phyloP scores from a whole-genome alignment of 495 filamentous ascomycete genomes.

The Cercophora samala region DNA sequence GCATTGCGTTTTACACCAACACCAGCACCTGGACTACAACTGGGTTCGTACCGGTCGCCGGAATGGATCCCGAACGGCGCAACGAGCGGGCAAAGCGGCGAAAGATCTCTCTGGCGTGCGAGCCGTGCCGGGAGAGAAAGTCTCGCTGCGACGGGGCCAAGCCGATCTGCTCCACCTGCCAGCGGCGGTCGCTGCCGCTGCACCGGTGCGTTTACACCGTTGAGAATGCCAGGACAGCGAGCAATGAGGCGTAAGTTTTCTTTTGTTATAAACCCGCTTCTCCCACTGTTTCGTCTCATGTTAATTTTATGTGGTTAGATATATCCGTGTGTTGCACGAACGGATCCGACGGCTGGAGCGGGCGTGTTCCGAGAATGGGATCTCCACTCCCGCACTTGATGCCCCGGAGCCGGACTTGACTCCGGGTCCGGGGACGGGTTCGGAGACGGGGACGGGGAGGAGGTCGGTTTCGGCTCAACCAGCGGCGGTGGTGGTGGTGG shows the following conservation, averaged over 20 bases:
- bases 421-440: not conserved
- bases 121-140: constrained; percentile 44
- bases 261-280: not conserved
- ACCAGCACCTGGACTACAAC: not conserved
- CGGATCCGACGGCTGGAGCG: constrained; percentile 41
- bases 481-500: too few relatives aligned
- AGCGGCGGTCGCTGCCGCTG: constrained; percentile 34
- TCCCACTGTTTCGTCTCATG: not conserved
- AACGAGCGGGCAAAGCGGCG: constrained; percentile 8
- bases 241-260: constrained; percentile 31
- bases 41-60: too few relatives aligned
- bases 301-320: constrained; percentile 17
- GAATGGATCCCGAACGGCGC: constrained; percentile 2
- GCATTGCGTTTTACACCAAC: not conserved
- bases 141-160: constrained; percentile 44
- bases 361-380: constrained; percentile 32
- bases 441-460: not conserved
- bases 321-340: constrained; percentile 38
- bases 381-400: constrained; percentile 26
- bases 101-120: constrained; percentile 35
- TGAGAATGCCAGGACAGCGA: constrained; percentile 36
- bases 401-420: constrained; percentile 1
- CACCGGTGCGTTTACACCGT: constrained; percentile 42
- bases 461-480: not conserved
- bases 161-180: constrained; percentile 46